These are phyloP conservation scores for Colletotrichum sidae DNA, from an alignment of 2,329 filamentous ascomycete species.

Conservation along the genomic window DNA sequence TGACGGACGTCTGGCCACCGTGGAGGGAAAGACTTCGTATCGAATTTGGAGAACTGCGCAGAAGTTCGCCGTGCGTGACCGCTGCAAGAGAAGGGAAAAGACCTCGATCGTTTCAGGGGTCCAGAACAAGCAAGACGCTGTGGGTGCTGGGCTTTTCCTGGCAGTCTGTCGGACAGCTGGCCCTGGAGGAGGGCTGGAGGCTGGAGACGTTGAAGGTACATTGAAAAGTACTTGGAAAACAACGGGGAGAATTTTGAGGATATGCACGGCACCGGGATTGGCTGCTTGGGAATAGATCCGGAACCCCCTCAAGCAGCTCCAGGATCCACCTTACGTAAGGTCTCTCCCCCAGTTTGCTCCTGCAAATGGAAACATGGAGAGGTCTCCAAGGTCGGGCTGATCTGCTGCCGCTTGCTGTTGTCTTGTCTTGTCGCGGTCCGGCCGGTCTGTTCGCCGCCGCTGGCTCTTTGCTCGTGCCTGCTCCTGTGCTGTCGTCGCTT, in stretches of 20 bases:
- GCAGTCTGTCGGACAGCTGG: constrained; percentile 23
- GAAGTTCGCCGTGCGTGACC: constrained; percentile 12
- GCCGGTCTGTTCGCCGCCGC: constrained; percentile 4
- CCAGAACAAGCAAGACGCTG: constrained; percentile 33
- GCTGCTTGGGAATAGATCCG: constrained; percentile 26
- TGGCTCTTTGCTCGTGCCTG: constrained; percentile 3
- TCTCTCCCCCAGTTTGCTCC: constrained; percentile 14
- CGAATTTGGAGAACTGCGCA: not conserved
- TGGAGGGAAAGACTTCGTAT: constrained; percentile 14
- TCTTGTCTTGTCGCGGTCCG: constrained; percentile 14
- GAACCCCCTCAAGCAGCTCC: not conserved
- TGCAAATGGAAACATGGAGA: constrained; percentile 23
- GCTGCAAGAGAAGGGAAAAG: constrained; percentile 29
- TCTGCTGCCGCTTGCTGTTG: constrained; percentile 11
- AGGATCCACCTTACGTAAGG: constrained; percentile 29
- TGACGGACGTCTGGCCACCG: constrained; percentile 10
- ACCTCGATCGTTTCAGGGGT: constrained; percentile 37
- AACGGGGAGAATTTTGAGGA: not conserved
- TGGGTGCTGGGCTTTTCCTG: constrained; percentile 32
- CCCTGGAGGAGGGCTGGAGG: constrained; percentile 22
- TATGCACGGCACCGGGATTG: constrained; percentile 20
- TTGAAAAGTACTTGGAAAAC: constrained; percentile 22
- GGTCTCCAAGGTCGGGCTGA: constrained; percentile 13
- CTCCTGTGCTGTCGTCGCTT: constrained; percentile 8
- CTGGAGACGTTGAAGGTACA: constrained; percentile 27